Evolutionary conservation across 352 stramenopile genomes (phyloP).

Genomic region (Phytophthora hybrid): DNA sequence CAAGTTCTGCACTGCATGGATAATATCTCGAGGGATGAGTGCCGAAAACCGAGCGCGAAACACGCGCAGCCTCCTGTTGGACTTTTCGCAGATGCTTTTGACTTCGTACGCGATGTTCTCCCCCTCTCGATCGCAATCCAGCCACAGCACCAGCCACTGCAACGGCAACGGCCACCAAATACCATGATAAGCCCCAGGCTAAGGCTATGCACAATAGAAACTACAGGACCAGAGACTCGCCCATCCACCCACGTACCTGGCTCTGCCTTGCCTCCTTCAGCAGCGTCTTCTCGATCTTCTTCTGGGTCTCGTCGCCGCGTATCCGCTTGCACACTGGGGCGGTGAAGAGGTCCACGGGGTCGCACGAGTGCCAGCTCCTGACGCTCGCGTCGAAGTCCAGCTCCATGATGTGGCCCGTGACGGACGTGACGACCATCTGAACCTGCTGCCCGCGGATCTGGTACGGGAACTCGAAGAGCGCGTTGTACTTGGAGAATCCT

Average conservation of each 20-base stretch:
- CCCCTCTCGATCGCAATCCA: constrained; percentile 99
- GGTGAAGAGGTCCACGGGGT: constrained; percentile 95
- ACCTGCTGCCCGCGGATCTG: constrained; percentile 84
- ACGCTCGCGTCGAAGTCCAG: constrained; percentile 93
- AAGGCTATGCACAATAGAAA: no score
- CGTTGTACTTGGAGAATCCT: constrained; percentile 90
- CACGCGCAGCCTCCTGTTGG: constrained; percentile 80
- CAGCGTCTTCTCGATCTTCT: constrained; percentile 93
- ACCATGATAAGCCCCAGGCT: constrained; percentile 2
- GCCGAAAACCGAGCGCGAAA: constrained; percentile 94
- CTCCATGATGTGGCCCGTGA: constrained; percentile 98
- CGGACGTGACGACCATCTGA: constrained; percentile 96
- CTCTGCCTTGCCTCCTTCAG: constrained; percentile 81
- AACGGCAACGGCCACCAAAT: no score
- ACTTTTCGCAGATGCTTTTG: constrained; percentile 86
- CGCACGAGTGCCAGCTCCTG: constrained; percentile 94
- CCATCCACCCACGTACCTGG: constrained; percentile 48
- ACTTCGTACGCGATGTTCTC: constrained; percentile 99
- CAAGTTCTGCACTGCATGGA: constrained; percentile 88
- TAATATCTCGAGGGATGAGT: constrained; percentile 93
- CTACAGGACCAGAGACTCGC: no score
- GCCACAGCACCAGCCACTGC: constrained; percentile 96
- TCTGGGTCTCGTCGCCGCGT: constrained; percentile 81
- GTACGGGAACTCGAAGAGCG: constrained; percentile 93
- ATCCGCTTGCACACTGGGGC: constrained; percentile 89